Conservation (phyloP, 352 stramenopile species). For the Phytophthora agathidicida region DNA sequence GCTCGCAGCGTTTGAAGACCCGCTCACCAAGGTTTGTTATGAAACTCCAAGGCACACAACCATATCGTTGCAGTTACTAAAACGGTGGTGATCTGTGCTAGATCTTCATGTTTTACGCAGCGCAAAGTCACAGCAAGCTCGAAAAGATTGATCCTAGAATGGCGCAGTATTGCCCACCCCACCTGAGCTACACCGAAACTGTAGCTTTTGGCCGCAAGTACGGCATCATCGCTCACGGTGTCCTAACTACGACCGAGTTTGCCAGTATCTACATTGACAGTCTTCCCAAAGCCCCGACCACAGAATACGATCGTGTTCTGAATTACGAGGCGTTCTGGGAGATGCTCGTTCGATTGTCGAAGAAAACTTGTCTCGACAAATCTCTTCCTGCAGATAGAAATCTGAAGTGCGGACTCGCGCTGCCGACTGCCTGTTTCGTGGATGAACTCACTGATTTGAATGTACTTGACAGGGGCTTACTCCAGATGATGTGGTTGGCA, state of each 20-base stretch:
- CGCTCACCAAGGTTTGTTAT: constrained; percentile 47
- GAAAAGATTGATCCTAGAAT: constrained; percentile 75
- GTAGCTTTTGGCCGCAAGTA: constrained; percentile 76
- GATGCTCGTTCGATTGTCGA: constrained; percentile 65
- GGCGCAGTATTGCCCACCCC: constrained; percentile 42
- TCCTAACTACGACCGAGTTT: constrained; percentile 83
- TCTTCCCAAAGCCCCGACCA: constrained; percentile 53
- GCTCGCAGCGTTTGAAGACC: constrained; percentile 64
- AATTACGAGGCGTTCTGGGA: constrained; percentile 69
- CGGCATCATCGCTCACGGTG: constrained; percentile 74
- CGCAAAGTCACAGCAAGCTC: constrained; percentile 51
- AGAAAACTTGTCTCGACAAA: constrained; percentile 48
- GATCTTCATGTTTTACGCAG: constrained; percentile 69
- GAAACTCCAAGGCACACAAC: background rate
- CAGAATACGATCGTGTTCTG: constrained; percentile 69
- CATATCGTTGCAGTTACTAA: background rate
- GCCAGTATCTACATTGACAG: constrained; percentile 78
- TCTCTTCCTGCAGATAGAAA: constrained; percentile 45
- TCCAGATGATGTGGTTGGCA: constrained; percentile 86
- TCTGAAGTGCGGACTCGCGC: constrained; percentile 53
- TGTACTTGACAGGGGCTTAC: constrained; percentile 48
- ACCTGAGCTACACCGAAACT: constrained; percentile 76
- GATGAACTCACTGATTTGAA: background rate
- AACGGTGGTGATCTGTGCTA: constrained; percentile 12
- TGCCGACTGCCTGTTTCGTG: background rate